Conservation (phyloP, 2,329 filamentous ascomycete species). For the Cladosporium sp. region DNA sequence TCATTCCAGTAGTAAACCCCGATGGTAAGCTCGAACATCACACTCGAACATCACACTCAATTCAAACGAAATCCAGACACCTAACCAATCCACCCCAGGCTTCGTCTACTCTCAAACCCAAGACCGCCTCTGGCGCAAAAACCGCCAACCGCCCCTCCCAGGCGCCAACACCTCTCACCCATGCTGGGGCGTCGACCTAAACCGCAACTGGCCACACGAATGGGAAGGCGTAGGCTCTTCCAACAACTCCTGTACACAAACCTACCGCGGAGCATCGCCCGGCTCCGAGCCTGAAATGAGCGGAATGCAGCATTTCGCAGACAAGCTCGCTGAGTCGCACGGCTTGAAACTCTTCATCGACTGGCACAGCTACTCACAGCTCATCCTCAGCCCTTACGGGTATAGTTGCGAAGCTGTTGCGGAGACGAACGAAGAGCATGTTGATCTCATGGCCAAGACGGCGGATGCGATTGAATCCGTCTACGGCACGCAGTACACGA, state of each 20-base stretch:
- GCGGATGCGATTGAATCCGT: slow-evolving; percentile 54
- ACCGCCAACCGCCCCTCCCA: slow-evolving; percentile 39
- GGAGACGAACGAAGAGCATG: slow-evolving; percentile 45
- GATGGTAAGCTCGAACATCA: slow-evolving; percentile 27
- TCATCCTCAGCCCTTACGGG: slow-evolving; percentile 57
- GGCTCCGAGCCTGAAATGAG: slow-evolving; percentile 49
- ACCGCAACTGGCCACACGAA: slow-evolving; percentile 53
- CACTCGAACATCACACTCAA: too few species aligned
- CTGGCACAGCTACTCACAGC: slow-evolving; percentile 60
- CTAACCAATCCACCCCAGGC: neutral
- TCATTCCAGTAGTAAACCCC: slow-evolving; percentile 23
- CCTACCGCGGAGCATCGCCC: slow-evolving; percentile 35
- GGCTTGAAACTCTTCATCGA: slow-evolving; percentile 58
- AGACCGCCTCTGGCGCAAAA: slow-evolving; percentile 61
- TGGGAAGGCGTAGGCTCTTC: slow-evolving; percentile 48
- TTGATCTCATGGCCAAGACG: slow-evolving; percentile 47
- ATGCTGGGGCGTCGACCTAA: slow-evolving; percentile 51
- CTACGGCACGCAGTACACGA: slow-evolving; percentile 41
- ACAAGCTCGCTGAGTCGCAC: slow-evolving; percentile 5
- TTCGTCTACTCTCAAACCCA: slow-evolving; percentile 56
- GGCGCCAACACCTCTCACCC: slow-evolving; percentile 31
- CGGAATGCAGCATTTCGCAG: slow-evolving; percentile 13
- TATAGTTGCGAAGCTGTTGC: slow-evolving; percentile 51
- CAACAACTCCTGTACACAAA: slow-evolving; percentile 48
- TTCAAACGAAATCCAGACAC: too few species aligned